Evolutionary conservation across 2,329 filamentous ascomycete genomes (phyloP), one percentile per base, ranked within the genome.

Genomic region (Exophiala mesophila): DNA sequence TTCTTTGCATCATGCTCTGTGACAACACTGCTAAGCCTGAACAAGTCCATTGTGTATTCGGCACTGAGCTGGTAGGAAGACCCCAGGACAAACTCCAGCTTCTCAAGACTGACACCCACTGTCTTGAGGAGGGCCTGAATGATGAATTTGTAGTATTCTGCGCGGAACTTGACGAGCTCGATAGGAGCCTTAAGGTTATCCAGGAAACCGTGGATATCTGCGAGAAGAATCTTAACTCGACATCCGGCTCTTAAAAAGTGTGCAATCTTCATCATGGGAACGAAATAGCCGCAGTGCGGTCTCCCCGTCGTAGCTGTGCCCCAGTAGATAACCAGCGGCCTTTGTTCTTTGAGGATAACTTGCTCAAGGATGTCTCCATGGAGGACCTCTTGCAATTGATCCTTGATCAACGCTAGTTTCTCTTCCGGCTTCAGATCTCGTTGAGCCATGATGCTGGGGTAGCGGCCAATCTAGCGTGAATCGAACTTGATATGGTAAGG

Each of bases 281-380:
- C 84, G 52, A 94, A 86, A 74, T 95, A 95, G 55, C 87, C 89
- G 62, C 80, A 85, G 65, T 96, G 89, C 41, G 88, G 88, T 47
- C 82, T 76, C n/a, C 88, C 88, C 0, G 88, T 94, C 12, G 87
- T 88, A 13, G 86, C 85, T 28, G 84, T 90, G 30, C 79, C 85
- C 87, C 86, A 94, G 78, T 94, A 94, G 63, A 94, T 79, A 62
- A 81, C 83, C 38, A 86, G 75, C 40, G 80, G 77, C 34, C 82
- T 76, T 40, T 86, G 82, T 61, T 85, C 74, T 49, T 80, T 79
- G 39, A 45, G 35, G n/a, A 54, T 42, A 18, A 52, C 39, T 36
- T 50, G 32, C 38, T 56, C 55, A 19, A 57, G 42, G 19, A 53
- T 50, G 7, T 94, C 86, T 41, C 78, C 77, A 59, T 89, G 88